Evolutionary conservation across 2,329 filamentous ascomycete genomes (phyloP).

Genomic region (Hypoxylon sp.): DNA sequence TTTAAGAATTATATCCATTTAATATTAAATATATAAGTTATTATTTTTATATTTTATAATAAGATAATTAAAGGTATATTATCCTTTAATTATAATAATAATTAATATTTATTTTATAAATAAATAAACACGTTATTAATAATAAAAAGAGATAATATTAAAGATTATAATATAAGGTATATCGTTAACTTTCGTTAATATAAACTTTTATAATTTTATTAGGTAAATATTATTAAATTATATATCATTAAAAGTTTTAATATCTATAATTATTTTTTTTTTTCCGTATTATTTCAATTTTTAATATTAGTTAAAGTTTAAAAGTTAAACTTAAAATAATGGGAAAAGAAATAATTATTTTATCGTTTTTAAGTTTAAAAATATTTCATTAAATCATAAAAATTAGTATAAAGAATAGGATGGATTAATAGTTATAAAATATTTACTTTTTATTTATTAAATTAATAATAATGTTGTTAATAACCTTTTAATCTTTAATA

Average conservation of each 20-base stretch:
- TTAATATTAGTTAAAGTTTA: background rate
- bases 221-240: no score
- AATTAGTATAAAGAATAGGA: background rate
- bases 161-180: no score
- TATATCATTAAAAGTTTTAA: background rate
- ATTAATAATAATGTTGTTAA: slow-evolving; percentile 3
- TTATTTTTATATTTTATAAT: no score
- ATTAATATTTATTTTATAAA: background rate
- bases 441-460: background rate
- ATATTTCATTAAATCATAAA: slow-evolving; percentile 8
- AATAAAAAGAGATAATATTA: no score
- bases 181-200: no score
- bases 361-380: no score
- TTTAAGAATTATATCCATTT: no score
- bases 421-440: background rate
- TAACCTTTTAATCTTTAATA: slow-evolving; percentile 5
- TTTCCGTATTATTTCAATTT: background rate
- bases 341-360: background rate
- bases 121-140: no score
- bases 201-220: no score
- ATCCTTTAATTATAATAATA: slow-evolving; percentile 4
- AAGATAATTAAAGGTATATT: no score
- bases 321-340: background rate
- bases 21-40: no score
- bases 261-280: slow-evolving; percentile 1